Evolutionary conservation across 2,329 filamentous ascomycete genomes (phyloP), one percentile per base, ranked within the genome.

Genomic region (Metarhizium anisopliae): DNA sequence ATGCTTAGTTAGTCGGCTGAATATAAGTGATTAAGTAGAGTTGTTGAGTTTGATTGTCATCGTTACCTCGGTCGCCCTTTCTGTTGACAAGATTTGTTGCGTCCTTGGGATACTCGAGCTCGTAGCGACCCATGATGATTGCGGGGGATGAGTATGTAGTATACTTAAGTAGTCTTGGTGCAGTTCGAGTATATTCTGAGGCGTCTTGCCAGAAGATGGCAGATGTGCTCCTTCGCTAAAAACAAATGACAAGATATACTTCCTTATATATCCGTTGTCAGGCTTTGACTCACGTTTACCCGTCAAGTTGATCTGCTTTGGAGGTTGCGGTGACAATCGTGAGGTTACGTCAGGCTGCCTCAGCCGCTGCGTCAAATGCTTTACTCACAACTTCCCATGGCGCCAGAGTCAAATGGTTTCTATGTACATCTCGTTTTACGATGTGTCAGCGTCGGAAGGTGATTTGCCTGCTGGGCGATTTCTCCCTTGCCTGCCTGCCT

Each of bases 21-120:
- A 53, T 35, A 45, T 25, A 47, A 51, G 7, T 35, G 40, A 54
- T 36, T 25, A 8, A 42, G 29, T 32, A 30, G 36, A 42, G 51
- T 35, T n/a, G 40, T 5, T 43, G 6, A 45, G 43, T 42, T 5
- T n/a, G 35, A 38, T 54, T 11, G 47, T 16, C 35, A 14, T 36
- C 51, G 63, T 62, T 72, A 85, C 85, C 86, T 72, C 83, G 77
- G 58, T 81, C 75, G 62, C 81, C 81, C 63, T 86, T 81, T 30
- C 87, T 79, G 61, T 87, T 87, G 60, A 89, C 80, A 30, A 81
- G 86, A 70, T 84, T 88, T 62, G 77, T 76, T 32, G 77, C 71
- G 62, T 79, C 76, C 64, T 83, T 86, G 50, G 85, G 84, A 60
- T 89, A 89, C 59, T 81, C 74, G 14, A 83, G 74, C 51, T 66